A percentile compares a stretch with the other conserved stretches of the same genome.
phyloP scores from a whole-genome alignment of 2,329 filamentous ascomycete genomes.

The Fulvia fulva region DNA sequence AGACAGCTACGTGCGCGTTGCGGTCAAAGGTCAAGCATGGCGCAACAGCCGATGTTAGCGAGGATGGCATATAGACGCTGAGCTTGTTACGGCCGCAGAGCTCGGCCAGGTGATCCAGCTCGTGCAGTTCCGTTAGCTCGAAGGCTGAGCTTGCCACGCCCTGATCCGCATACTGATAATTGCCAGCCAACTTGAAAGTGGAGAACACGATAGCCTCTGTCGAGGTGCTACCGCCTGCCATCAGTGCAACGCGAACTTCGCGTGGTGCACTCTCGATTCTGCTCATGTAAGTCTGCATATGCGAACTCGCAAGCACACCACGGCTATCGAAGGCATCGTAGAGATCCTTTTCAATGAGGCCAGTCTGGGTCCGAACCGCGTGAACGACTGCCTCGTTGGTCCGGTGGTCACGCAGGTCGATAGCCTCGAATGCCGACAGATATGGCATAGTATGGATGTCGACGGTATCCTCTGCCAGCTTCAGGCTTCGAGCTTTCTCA shows the following conservation, averaged over 20 bases:
- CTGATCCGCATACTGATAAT: slow-evolving; percentile 19
- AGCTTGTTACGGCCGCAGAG: slow-evolving; percentile 33
- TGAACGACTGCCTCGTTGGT: slow-evolving; percentile 30
- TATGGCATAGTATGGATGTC: slow-evolving; percentile 21
- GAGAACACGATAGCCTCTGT: slow-evolving; percentile 26
- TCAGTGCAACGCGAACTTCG: slow-evolving; percentile 13
- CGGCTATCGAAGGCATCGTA: slow-evolving; percentile 26
- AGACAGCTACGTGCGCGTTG: slow-evolving; percentile 34
- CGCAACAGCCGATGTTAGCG: slow-evolving; percentile 28
- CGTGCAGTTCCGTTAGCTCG: slow-evolving; percentile 21
- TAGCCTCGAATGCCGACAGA: slow-evolving; percentile 23
- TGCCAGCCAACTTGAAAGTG: slow-evolving; percentile 9
- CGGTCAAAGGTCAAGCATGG: slow-evolving; percentile 36
- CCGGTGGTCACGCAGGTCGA: slow-evolving; percentile 30
- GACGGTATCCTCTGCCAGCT: slow-evolving; percentile 8
- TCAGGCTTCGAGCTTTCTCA: slow-evolving; percentile 30
- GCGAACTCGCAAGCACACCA: slow-evolving; percentile 20
- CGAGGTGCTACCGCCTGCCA: slow-evolving; percentile 23
- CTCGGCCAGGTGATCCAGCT: slow-evolving; percentile 30
- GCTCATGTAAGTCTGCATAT: slow-evolving; percentile 9
- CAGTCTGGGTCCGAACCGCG: slow-evolving; percentile 26
- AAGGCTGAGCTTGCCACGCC: slow-evolving; percentile 19
- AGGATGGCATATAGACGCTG: slow-evolving; percentile 28
- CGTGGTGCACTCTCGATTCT: slow-evolving; percentile 5
- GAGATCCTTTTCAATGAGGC: slow-evolving; percentile 29